Conservation (phyloP, 129 eudicot genomes). For the Helichrysum umbraculigerum region DNA sequence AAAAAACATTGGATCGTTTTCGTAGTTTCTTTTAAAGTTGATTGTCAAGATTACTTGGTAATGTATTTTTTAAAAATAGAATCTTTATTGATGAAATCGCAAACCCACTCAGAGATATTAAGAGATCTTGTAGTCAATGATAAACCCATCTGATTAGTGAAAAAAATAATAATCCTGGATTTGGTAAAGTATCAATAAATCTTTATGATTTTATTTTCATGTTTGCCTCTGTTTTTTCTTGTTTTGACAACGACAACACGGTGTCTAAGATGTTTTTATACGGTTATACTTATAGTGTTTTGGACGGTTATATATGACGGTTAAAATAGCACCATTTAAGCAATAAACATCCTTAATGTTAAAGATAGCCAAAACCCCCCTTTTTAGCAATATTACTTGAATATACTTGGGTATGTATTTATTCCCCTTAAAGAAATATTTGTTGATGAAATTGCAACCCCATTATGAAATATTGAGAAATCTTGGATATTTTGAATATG, state of each 20-base stretch:
- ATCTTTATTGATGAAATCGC: conserved; percentile 15
- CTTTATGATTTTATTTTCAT: neutral
- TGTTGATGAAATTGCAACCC: neutral
- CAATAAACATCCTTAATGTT: neutral
- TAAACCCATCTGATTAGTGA: neutral
- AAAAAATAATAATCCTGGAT: too few species aligned
- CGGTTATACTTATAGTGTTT: neutral
- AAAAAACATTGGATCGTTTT: neutral
- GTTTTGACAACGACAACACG: neutral
- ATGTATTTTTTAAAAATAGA: neutral
- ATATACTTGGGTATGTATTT: neutral
- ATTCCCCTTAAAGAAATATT: too few species aligned
- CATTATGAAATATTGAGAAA: neutral
- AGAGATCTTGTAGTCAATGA: conserved; percentile 7
- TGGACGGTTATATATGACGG: neutral
- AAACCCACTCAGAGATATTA: conserved; percentile 7
- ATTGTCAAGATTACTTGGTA: neutral
- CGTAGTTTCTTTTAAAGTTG: neutral
- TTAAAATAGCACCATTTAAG: neutral
- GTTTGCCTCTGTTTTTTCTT: neutral
- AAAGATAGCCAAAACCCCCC: neutral
- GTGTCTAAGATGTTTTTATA: neutral
- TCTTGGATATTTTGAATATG: conserved; percentile 11
- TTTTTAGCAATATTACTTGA: neutral
- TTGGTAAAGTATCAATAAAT: too few species aligned